Conservation (phyloP, 2,329 filamentous ascomycete species). For the Metarhizium sp. region DNA sequence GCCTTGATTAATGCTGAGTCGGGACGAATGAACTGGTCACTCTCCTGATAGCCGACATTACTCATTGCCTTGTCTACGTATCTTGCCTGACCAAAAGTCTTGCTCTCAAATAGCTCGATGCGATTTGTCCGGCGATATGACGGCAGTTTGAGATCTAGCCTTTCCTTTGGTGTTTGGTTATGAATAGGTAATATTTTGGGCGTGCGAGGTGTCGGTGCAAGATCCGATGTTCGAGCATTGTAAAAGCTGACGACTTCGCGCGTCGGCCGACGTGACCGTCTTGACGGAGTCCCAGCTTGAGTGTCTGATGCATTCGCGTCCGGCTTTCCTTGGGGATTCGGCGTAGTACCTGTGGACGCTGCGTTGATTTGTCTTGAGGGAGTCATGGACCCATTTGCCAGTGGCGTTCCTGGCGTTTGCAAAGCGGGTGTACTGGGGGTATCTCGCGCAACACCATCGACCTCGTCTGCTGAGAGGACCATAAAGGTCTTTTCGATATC, state of each 20-base stretch:
- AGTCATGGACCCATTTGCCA: conserved; percentile 31
- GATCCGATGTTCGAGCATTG: conserved; percentile 36
- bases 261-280: conserved; percentile 33
- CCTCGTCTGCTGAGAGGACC: conserved; percentile 72
- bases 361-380: conserved; percentile 37
- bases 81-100: conserved; percentile 73
- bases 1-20: conserved; percentile 63
- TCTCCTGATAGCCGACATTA: conserved; percentile 91
- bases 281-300: conserved; percentile 21
- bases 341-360: conserved; percentile 32
- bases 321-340: conserved; percentile 24
- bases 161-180: conserved; percentile 72
- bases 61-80: conserved; percentile 97
- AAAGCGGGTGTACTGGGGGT: conserved; percentile 27
- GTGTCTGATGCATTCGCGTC: conserved; percentile 23
- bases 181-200: conserved; percentile 65
- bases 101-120: conserved; percentile 74
- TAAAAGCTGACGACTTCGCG: conserved; percentile 46
- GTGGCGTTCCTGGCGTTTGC: conserved; percentile 18
- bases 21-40: conserved; percentile 74
- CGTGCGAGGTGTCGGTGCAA: conserved; percentile 38
- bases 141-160: conserved; percentile 66
- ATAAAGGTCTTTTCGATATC: conserved; percentile 77
- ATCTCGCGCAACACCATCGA: conserved; percentile 58
- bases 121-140: conserved; percentile 69